These are phyloP conservation scores for Thelonectria blattea DNA, from an alignment of 2,329 filamentous ascomycete genomes.

Conservation along the genomic window DNA sequence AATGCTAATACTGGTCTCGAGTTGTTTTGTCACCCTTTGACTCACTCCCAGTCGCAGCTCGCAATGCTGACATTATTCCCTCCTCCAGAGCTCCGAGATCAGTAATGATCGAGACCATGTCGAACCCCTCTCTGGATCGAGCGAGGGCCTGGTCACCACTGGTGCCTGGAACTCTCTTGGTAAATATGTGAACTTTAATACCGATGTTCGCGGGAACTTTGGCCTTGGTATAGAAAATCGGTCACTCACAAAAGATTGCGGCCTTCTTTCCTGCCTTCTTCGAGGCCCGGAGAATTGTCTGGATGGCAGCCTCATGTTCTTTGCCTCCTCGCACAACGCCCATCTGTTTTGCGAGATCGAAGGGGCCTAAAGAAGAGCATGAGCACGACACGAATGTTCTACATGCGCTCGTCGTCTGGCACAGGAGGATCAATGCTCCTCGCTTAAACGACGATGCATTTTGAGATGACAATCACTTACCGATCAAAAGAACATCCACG, in stretches of 20 bases:
- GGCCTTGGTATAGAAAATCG: not conserved
- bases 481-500: slow-evolving; percentile 16
- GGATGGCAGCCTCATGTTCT: slow-evolving; percentile 18
- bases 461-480: not conserved
- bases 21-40: not conserved
- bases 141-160: slow-evolving; percentile 7
- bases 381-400: not conserved
- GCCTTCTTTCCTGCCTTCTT: slow-evolving; percentile 16
- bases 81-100: slow-evolving; percentile 1
- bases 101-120: slow-evolving; percentile 18
- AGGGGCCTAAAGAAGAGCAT: slow-evolving; percentile 10
- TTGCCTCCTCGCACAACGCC: slow-evolving; percentile 14
- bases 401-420: not conserved
- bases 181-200: not conserved
- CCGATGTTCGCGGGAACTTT: not conserved
- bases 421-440: too few relatives aligned
- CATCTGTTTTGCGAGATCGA: slow-evolving; percentile 18
- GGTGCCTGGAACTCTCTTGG: not conserved
- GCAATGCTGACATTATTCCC: not conserved
- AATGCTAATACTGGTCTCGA: slow-evolving; percentile 5
- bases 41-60: slow-evolving; percentile 5
- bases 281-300: slow-evolving; percentile 10
- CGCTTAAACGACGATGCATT: not conserved
- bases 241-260: slow-evolving; percentile 17
- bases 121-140: slow-evolving; percentile 14